Base-by-base conservation (phyloP, 2,329 filamentous ascomycete species). In the Trichoderma asperellum region DNA sequence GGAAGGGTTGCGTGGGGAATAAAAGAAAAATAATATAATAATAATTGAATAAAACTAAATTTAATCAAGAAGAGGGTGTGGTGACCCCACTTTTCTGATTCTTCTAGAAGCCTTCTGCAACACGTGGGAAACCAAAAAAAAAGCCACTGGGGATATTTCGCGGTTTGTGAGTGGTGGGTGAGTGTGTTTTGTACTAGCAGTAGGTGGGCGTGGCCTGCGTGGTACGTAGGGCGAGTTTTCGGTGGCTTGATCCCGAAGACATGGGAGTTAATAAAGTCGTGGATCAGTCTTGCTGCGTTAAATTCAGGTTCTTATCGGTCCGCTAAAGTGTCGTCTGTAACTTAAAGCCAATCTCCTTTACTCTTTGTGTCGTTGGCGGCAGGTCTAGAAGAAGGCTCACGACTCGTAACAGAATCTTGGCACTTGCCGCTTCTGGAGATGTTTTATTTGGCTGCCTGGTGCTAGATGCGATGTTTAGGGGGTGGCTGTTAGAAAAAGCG, bases 101-200 rank as follows among this genome's bases (percentile, higher is more conserved):
- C 43, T 68, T 68, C 65, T 60, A 68, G 65, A 68, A 68, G 32
- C 24, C 43, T 68, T 68, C 65, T 60, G 34, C 47, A 43, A 61
- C 65, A 68, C 65, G 65, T 68, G 65, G 65, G 32, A 43, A 47
- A 32, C 27, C 53, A 34, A 40, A 29, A 43, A 8, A 21, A 27
- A 24, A 34, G 27, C 63, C 52, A 58, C 53, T 49, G 52, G 52
- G 35, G 61, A 24, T 14, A 34, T 62, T 14, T 62, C 21, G 18
- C 7, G 2, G 40, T 18, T 1, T 18, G 4, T 29, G 5, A 2
- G 16, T 40, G 24, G 49, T 40, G 49, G 55, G 61, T 49, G 47
- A 5, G 61, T 11, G 47, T 24, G 43, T 12, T 21, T 14, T 37
- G 35, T 37, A 14, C 35, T 37, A 37, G 35, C 35, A 12, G 35